Evolutionary conservation across 176 grass and related monocot genomes (phyloP).

Genomic region (Oryza meyeriana): DNA sequence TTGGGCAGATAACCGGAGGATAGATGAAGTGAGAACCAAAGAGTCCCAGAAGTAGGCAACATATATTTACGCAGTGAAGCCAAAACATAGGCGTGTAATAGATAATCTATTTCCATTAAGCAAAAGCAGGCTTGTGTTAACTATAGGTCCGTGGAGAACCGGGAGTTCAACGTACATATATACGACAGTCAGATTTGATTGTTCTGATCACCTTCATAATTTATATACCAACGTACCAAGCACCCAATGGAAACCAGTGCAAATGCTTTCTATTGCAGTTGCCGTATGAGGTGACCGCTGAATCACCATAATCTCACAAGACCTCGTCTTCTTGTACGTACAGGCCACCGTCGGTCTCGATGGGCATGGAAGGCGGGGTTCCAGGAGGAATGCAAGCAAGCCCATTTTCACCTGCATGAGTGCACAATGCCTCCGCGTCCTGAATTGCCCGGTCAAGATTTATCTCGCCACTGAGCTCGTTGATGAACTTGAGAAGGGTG

Average conservation of each 20-base stretch:
- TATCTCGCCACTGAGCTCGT: slow-evolving; percentile 82
- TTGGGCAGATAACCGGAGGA: too few relatives aligned
- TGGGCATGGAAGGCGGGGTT: slow-evolving; percentile 81
- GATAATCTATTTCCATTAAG: slow-evolving; percentile 15
- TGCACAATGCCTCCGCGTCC: slow-evolving; percentile 79
- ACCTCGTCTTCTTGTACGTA: slow-evolving; percentile 82
- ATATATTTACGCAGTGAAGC: background rate
- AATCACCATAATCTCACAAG: slow-evolving; percentile 34
- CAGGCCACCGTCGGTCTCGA: slow-evolving; percentile 65
- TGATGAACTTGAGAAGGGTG: slow-evolving; percentile 98
- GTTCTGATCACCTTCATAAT: background rate
- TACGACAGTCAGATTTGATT: slow-evolving; percentile 18
- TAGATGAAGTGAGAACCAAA: too few relatives aligned
- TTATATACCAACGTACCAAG: background rate
- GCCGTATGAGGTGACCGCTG: background rate
- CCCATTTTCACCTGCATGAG: slow-evolving; percentile 59
- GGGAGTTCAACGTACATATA: slow-evolving; percentile 11
- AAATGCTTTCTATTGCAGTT: background rate
- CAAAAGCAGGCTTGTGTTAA: background rate
- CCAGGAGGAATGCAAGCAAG: slow-evolving; percentile 78
- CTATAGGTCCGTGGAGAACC: background rate
- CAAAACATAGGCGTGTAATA: background rate
- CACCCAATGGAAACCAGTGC: background rate
- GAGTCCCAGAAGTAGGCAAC: background rate
- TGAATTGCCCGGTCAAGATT: slow-evolving; percentile 71